Evolutionary conservation across 2,329 filamentous ascomycete genomes (phyloP), one percentile per base, ranked within the genome.

Genomic region (Cryphonectria carpinicola): DNA sequence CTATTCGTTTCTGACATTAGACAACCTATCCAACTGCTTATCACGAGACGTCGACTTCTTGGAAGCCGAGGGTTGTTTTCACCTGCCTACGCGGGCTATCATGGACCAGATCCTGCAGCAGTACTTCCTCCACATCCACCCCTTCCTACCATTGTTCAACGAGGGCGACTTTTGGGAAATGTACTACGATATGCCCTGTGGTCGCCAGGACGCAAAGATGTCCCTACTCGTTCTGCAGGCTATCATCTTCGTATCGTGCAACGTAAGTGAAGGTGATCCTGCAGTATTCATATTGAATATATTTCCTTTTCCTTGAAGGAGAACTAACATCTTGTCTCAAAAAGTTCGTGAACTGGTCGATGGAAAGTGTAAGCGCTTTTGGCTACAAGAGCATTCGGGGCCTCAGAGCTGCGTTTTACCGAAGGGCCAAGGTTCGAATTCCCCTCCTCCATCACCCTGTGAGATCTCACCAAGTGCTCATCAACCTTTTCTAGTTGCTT

Each of bases 211-310:
- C 3, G 39, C 65, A 37, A 77, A 75, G 56, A 75, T 81, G 52
- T 81, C 85, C 19, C 78, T 87, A 46, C 80, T 87, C 3, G 78
- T 85, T 1, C 80, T 84, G 39, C 81, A 84, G 68, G 79, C 82
- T 3, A 81, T 87, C 67, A 73, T 85, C 11, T 85, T 85, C 70
- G 80, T 81, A 1, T 81, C 80, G 6, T 82, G 80, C 70, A 82
- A 82, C 70, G 79, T 80, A 70, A 74, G 78, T 76, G 46, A 28
- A 28, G n/a, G 22, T 10, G 13, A 5, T n/a, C 25, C 19, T 35
- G 22, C 7, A 39, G 22, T 8, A 61, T 14, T 39, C 37, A 39
- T 39, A 1, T 3, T 39, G 11, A 11, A 39, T 1, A 13, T 39
- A 2, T 13, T 3, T 39, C 37, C 11, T 39, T 10, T 37, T 37